Percentiles rank a stretch among this genome's conserved stretches.
Conservation (phyloP, 2,329 filamentous ascomycete genomes). For the Amphichorda felina region DNA sequence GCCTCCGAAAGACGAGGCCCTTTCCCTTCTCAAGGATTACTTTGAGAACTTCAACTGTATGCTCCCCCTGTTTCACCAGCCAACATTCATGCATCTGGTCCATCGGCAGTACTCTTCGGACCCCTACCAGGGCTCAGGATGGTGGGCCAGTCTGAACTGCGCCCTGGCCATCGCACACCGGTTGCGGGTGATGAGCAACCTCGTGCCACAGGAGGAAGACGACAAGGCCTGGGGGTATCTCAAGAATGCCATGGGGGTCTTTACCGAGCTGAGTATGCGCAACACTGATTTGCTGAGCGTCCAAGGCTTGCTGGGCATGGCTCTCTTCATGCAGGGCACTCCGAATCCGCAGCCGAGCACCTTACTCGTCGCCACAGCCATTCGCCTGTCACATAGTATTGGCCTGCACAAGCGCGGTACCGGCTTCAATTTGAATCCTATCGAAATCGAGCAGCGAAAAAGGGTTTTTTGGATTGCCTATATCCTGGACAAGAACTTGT, state of each 20-base stretch:
- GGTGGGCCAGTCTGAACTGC: conserved; percentile 97
- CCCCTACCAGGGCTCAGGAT: conserved; percentile 88
- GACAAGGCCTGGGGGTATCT: conserved; percentile 90
- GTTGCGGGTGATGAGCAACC: conserved; percentile 87
- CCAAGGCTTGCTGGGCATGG: conserved; percentile 86
- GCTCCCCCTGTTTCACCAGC: conserved; percentile 94
- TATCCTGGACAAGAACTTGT: conserved; percentile 53
- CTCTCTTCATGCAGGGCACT: conserved; percentile 88
- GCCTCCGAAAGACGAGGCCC: conserved; percentile 74
- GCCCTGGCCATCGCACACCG: conserved; percentile 88
- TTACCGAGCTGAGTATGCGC: conserved; percentile 86
- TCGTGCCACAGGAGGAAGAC: conserved; percentile 83
- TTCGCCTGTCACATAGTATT: conserved; percentile 84
- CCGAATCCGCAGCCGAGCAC: conserved; percentile 94
- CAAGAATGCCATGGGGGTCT: conserved; percentile 91
- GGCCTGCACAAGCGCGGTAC: conserved; percentile 89
- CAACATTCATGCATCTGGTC: conserved; percentile 95
- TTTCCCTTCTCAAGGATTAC: conserved; percentile 82
- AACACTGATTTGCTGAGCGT: conserved; percentile 94
- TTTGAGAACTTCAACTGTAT: conserved; percentile 99
- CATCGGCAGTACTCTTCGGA: conserved; percentile 88
- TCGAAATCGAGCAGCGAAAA: conserved; percentile 82
- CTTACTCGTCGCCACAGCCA: conserved; percentile 80
- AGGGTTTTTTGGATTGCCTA: conserved; percentile 56
- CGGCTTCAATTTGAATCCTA: conserved; percentile 83